A percentile compares a stretch with the other conserved stretches of the same genome.
These are phyloP conservation scores for Aspergillus phoenicis DNA, from an alignment of 2,329 filamentous ascomycete species.

Conservation along the genomic window DNA sequence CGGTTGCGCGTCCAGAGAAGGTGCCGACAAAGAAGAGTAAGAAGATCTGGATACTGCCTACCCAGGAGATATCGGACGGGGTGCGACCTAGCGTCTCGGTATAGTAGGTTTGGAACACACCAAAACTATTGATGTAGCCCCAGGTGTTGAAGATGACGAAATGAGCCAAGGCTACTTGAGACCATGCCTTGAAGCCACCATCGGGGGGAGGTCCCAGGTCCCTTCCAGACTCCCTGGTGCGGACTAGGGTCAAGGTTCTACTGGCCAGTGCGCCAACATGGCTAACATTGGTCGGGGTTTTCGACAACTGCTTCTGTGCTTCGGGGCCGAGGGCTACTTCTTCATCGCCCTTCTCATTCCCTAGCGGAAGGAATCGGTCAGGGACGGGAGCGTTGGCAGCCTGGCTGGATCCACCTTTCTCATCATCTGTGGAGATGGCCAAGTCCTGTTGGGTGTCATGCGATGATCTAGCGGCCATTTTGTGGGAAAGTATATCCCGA, in stretches of 20 bases:
- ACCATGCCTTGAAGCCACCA: slow-evolving; percentile 59
- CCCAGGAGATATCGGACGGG: slow-evolving; percentile 56
- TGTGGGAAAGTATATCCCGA: not conserved
- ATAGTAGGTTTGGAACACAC: slow-evolving; percentile 60
- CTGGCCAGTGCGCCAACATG: slow-evolving; percentile 25
- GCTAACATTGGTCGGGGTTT: slow-evolving; percentile 30
- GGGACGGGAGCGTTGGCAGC: slow-evolving; percentile 14
- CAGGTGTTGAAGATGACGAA: slow-evolving; percentile 62
- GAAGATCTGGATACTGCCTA: slow-evolving; percentile 56
- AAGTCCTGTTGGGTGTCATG: not conserved
- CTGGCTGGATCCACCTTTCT: slow-evolving; percentile 1
- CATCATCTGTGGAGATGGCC: not conserved
- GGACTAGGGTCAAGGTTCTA: slow-evolving; percentile 40
- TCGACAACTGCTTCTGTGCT: slow-evolving; percentile 23
- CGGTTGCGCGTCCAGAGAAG: slow-evolving; percentile 54
- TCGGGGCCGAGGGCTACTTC: slow-evolving; percentile 21
- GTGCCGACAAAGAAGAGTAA: slow-evolving; percentile 55
- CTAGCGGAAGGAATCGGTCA: slow-evolving; percentile 13
- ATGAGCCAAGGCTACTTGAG: slow-evolving; percentile 56
- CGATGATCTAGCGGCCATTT: slow-evolving; percentile 9
- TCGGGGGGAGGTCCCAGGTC: slow-evolving; percentile 48
- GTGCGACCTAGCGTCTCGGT: slow-evolving; percentile 42
- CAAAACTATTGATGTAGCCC: slow-evolving; percentile 58
- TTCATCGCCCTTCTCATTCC: slow-evolving; percentile 18
- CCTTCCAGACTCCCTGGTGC: slow-evolving; percentile 40